Percentiles rank a stretch among this genome's conserved stretches.
These are phyloP conservation scores for Fusarium beomiforme DNA, from an alignment of 2,329 filamentous ascomycete genomes.

Conservation along the genomic window DNA sequence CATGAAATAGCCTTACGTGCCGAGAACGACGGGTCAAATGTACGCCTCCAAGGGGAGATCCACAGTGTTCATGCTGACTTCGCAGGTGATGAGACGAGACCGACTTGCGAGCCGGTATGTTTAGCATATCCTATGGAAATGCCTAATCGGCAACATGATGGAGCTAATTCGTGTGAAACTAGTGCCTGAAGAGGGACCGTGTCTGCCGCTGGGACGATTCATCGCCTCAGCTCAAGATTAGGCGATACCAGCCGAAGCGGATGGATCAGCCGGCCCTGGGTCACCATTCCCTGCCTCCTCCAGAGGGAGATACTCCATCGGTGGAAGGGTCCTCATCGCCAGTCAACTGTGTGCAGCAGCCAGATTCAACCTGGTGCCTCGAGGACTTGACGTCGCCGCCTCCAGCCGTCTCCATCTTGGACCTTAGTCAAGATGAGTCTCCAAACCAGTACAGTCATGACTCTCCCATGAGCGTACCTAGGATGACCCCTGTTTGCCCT, in stretches of 20 bases:
- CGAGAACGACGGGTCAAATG: constrained; percentile 8
- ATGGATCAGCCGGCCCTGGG: not conserved
- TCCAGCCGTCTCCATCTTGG: not conserved
- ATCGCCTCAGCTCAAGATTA: not conserved
- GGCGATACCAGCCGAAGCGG: not conserved
- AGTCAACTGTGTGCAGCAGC: not conserved
- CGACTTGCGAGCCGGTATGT: not conserved
- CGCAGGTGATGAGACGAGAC: constrained; percentile 1
- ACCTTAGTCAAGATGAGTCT: not conserved
- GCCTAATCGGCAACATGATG: not conserved
- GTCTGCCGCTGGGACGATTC: not conserved
- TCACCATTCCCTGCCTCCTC: not conserved
- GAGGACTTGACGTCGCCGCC: not conserved
- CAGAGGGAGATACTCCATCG: not conserved
- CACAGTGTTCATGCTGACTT: not conserved
- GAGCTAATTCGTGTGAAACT: not conserved
- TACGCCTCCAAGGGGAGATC: not conserved
- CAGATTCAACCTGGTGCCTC: not conserved
- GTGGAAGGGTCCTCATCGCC: not conserved
- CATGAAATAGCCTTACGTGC: not conserved
- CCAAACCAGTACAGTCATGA: not conserved
- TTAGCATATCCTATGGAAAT: not conserved
- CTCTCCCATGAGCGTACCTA: not conserved
- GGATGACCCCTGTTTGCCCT: not conserved
- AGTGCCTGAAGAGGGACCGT: constrained; percentile 1